Conservation (phyloP, 257 asterid species). For the Sherardia arvensis region DNA sequence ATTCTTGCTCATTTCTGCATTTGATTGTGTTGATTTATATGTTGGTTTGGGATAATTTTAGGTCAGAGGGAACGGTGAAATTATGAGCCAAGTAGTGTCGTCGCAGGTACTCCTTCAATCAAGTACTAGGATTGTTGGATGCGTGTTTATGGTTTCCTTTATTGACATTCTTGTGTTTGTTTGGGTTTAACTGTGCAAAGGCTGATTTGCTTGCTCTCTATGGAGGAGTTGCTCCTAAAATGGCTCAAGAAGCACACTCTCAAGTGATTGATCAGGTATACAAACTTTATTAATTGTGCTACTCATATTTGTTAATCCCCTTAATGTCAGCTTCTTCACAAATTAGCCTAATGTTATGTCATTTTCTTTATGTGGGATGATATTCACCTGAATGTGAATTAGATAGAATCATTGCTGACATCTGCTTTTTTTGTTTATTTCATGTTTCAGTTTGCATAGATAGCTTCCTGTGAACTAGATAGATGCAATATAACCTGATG, state of each 20-base stretch:
- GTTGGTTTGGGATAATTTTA: constrained; percentile 17
- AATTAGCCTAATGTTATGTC: not conserved
- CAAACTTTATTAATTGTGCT: not conserved
- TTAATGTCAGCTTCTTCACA: not conserved
- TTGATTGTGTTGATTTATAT: not conserved
- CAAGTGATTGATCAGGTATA: constrained; percentile 82
- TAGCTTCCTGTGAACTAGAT: not conserved
- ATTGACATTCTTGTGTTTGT: not conserved
- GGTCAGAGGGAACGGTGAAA: constrained; percentile 88
- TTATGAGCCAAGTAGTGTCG: constrained; percentile 85
- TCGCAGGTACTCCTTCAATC: constrained; percentile 50
- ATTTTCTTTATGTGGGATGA: not conserved
- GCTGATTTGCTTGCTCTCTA: constrained; percentile 78
- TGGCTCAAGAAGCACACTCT: constrained; percentile 96
- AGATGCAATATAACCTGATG: not conserved
- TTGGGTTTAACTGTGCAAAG: constrained; percentile 35
- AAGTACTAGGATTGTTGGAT: not conserved
- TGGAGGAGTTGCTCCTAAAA: constrained; percentile 99
- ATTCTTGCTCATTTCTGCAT: constrained; percentile 14
- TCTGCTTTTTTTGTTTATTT: not conserved
- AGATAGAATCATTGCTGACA: not conserved
- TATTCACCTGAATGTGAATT: not conserved
- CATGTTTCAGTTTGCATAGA: not conserved
- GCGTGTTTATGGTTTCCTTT: not conserved
- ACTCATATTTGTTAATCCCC: not conserved